Evolutionary conservation across 768 basidiomycete species (phyloP).

Genomic region (Suillus brevipes): DNA sequence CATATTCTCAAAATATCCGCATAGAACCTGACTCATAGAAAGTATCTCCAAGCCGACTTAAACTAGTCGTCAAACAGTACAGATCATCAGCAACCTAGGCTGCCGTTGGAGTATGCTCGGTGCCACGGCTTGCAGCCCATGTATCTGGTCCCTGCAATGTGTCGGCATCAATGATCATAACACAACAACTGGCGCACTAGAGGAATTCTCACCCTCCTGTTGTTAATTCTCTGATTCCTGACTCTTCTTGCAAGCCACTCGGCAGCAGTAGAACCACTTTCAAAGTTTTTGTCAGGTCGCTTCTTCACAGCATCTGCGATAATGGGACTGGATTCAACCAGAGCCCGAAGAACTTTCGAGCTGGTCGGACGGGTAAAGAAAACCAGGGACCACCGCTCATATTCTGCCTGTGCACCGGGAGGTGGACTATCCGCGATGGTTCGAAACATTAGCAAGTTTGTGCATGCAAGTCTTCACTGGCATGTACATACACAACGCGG

Average conservation of each 20-base stretch:
- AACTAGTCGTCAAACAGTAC: not conserved
- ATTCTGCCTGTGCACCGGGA: constrained; percentile 52
- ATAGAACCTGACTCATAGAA: not conserved
- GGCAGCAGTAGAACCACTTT: constrained; percentile 37
- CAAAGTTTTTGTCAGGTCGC: constrained; percentile 37
- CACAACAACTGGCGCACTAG: not conserved
- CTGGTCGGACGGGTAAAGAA: constrained; percentile 68
- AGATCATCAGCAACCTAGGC: constrained; percentile 7
- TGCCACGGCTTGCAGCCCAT: constrained; percentile 32
- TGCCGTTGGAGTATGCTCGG: constrained; percentile 27
- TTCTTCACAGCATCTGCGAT: constrained; percentile 46
- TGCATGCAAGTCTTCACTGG: not conserved
- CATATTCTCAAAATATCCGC: not conserved
- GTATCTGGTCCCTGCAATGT: constrained; percentile 30
- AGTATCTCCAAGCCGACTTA: too few relatives aligned
- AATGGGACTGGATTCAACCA: constrained; percentile 49
- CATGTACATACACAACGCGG: constrained; percentile 51
- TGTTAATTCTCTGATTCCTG: constrained; percentile 41
- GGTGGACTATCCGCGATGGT: constrained; percentile 39
- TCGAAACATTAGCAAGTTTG: not conserved
- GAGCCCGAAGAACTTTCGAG: constrained; percentile 48
- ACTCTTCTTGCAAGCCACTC: constrained; percentile 45
- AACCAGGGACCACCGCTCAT: constrained; percentile 65
- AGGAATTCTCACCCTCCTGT: constrained; percentile 37
- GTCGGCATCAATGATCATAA: not conserved